phyloP scores from a whole-genome alignment of 371 early-diverging fungal genomes.

The Fennellomyces sp. region DNA sequence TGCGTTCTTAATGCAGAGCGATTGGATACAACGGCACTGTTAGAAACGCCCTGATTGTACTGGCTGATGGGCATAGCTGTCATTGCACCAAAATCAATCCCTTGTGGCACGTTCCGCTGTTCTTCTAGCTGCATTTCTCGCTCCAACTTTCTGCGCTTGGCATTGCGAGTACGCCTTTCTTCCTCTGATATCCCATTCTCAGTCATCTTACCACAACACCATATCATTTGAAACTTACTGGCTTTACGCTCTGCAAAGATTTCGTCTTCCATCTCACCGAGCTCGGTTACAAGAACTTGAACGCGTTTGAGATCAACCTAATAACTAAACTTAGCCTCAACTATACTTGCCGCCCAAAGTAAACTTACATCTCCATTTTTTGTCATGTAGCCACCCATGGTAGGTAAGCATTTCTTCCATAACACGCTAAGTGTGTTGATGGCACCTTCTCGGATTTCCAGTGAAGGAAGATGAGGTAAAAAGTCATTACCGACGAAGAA shows the following conservation, averaged over 20 bases:
- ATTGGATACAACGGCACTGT: conserved; percentile 41
- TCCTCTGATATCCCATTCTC: conserved; percentile 26
- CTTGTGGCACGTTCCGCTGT: conserved; percentile 28
- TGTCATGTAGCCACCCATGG: conserved; percentile 88
- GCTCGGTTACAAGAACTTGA: conserved; percentile 77
- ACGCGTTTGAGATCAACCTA: conserved; percentile 77
- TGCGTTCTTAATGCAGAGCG: conserved; percentile 39
- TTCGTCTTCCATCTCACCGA: conserved; percentile 85
- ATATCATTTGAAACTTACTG: conserved; percentile 46
- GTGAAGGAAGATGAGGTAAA: conserved; percentile 96
- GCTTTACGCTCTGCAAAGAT: conserved; percentile 80
- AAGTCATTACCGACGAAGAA: conserved; percentile 99
- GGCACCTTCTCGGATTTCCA: conserved; percentile 98
- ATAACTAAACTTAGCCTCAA: not conserved
- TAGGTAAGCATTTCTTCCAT: conserved; percentile 80
- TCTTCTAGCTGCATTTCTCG: conserved; percentile 41
- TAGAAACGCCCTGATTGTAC: conserved; percentile 33
- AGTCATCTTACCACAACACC: not conserved
- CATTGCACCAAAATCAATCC: conserved; percentile 36
- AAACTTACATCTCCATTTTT: conserved; percentile 71
- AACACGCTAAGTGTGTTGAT: conserved; percentile 88
- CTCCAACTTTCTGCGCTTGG: conserved; percentile 48
- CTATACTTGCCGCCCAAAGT: not conserved
- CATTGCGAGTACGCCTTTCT: conserved; percentile 39
- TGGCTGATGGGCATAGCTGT: conserved; percentile 43